Evolutionary conservation across 2,329 filamentous ascomycete species (phyloP).

Genomic region (Fusarium albidum): DNA sequence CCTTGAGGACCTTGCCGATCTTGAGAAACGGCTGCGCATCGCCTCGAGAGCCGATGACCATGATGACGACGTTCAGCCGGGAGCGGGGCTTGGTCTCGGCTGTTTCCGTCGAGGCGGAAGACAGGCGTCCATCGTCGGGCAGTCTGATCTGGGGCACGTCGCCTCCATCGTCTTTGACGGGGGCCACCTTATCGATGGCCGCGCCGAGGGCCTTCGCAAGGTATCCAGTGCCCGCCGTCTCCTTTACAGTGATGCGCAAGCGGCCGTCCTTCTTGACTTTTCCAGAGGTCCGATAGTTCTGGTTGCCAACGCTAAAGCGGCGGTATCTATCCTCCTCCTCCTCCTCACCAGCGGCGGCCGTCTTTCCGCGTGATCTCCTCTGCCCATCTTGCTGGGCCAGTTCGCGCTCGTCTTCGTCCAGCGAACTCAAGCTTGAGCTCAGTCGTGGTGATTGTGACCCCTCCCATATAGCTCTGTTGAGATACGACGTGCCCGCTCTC

Average conservation of each 20-base stretch:
- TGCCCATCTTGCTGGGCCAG: background rate
- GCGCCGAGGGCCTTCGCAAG: conserved; percentile 77
- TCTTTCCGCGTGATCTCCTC: conserved; percentile 9
- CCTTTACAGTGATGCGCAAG: conserved; percentile 75
- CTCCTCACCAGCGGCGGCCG: conserved; percentile 26
- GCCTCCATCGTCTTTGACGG: conserved; percentile 13
- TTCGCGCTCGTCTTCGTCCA: conserved; percentile 13
- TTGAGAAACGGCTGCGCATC: conserved; percentile 84
- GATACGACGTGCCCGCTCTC: conserved; percentile 33
- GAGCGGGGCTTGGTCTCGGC: conserved; percentile 50
- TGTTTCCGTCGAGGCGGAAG: conserved; percentile 45
- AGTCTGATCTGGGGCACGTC: conserved; percentile 21
- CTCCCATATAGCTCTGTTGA: conserved; percentile 34
- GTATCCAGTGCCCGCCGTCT: conserved; percentile 74
- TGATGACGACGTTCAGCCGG: conserved; percentile 79
- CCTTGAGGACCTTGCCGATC: conserved; percentile 75
- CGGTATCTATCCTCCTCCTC: conserved; percentile 38
- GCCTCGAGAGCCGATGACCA: conserved; percentile 82
- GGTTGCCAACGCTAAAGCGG: conserved; percentile 67
- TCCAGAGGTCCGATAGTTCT: conserved; percentile 71
- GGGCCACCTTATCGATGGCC: conserved; percentile 55
- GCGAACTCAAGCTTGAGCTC: conserved; percentile 25
- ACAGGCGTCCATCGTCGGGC: conserved; percentile 27
- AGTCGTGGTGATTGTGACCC: conserved; percentile 2
- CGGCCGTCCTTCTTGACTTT: conserved; percentile 74